Evolutionary conservation across 75 land plant genomes (phyloP), one percentile per base, ranked within the genome.

Genomic region (Cupressus sempervirens): DNA sequence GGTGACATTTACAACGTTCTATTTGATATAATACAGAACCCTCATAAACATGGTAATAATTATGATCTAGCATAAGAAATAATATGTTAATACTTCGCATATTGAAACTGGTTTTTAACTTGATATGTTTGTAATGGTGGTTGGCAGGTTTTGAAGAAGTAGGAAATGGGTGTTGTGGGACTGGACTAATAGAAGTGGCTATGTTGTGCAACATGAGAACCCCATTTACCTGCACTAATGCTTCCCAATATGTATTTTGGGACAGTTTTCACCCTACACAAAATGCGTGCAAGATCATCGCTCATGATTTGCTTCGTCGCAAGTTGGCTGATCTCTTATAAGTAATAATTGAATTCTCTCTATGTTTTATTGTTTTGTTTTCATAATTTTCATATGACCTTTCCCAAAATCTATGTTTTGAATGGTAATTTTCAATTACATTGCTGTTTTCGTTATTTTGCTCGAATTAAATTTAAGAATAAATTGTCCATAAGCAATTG

Each of bases 201-300:
- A 85, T 83, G 16, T 16, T 86, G 10, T 94, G 96, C 87, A 89
- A 88, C 77, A 58, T 29, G 26, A 15, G 14, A 7, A 81, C 34
- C 2, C 38, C 87, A 8, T 54, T 36, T 4, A 90, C 91, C 26
- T 93, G 93, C 83, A 36, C 15, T 1, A 83, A 92, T 81, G 84
- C 85, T 18, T 43, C 86, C 1, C 84, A 86, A 36, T 92, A 90
- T 76, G 85, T 92, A 9, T 93, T 93, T 41, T 93, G 94, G 94
- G 93, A 93, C 62, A 87, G 94, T 56, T 91, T 86, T 85, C 94
- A 93, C 50, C 93, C 95, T 6, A 76, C 92, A 3, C 91, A 90
- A 35, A 86, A 36, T 29, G 88, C 83, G 68, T 90, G 90, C 84
- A 50, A 82, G 12, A 82, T 82, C 36, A 82, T 82, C 34, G 83